Percentiles rank a stretch among this genome's conserved stretches.
phyloP scores from a whole-genome alignment of 2,329 filamentous ascomycete genomes.

The Didymella exigua region DNA sequence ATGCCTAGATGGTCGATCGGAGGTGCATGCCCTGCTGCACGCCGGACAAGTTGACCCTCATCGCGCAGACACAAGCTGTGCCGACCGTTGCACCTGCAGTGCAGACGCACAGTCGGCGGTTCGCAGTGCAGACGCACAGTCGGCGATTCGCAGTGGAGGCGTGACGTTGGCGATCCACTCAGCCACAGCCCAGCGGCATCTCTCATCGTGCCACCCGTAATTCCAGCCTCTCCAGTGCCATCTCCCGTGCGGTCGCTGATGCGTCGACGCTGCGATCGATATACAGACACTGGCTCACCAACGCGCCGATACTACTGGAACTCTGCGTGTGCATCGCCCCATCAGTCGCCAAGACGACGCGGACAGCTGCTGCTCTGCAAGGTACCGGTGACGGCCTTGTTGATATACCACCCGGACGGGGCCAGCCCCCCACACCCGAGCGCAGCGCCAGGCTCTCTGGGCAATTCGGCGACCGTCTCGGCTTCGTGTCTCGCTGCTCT shows the following conservation, averaged over 20 bases:
- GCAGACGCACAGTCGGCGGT: not conserved
- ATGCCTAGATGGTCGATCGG: not conserved
- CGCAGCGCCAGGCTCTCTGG: slow-evolving; percentile 5
- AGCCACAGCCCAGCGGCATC: not conserved
- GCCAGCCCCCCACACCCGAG: too few relatives aligned
- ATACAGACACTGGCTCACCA: not conserved
- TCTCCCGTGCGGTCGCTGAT: not conserved
- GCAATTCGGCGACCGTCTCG: slow-evolving; percentile 7
- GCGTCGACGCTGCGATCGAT: not conserved
- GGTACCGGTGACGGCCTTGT: not conserved
- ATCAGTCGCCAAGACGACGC: too few relatives aligned
- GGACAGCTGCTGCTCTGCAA: not conserved
- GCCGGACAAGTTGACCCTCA: not conserved
- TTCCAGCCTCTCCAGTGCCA: slow-evolving; percentile 9
- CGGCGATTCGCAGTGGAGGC: slow-evolving; percentile 1
- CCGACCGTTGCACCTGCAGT: not conserved
- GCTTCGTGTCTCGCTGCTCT: slow-evolving; percentile 8
- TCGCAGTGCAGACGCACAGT: not conserved
- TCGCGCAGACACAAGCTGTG: not conserved
- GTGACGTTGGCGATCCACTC: slow-evolving; percentile 11
- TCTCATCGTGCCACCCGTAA: slow-evolving; percentile 8
- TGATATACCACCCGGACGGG: slow-evolving; percentile 5
- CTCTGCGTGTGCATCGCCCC: too few relatives aligned
- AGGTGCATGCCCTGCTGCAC: not conserved
- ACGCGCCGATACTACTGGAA: too few relatives aligned